phyloP scores from a whole-genome alignment of 2,329 filamentous ascomycete species.

The Neodidymelliopsis sp. region DNA sequence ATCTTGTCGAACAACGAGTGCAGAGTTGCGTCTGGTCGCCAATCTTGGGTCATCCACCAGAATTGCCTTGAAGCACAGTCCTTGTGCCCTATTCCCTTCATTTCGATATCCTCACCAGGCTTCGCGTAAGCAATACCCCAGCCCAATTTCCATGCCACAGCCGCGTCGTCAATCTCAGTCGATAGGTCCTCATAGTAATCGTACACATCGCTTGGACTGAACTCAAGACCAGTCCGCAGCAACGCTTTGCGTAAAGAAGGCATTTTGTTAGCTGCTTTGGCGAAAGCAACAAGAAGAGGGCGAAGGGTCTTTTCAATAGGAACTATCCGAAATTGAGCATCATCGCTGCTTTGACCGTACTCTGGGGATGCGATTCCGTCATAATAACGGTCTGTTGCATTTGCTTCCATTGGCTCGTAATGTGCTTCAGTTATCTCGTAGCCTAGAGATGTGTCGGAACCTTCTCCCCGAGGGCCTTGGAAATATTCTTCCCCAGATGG shows the following conservation, averaged over 20 bases:
- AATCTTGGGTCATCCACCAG: slow-evolving; percentile 15
- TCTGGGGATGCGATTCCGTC: no score
- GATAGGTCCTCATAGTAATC: background rate
- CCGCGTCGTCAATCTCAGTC: background rate
- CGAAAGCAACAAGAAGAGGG: slow-evolving; percentile 23
- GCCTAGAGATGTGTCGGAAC: no score
- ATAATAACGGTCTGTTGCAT: background rate
- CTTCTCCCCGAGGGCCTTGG: slow-evolving; percentile 21
- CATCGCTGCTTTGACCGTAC: no score
- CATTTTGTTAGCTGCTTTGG: slow-evolving; percentile 28
- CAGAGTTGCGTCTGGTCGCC: slow-evolving; percentile 19
- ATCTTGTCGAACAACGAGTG: slow-evolving; percentile 15
- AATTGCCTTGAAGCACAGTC: background rate
- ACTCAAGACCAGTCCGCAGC: slow-evolving; percentile 21
- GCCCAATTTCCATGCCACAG: background rate
- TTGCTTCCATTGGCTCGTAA: background rate
- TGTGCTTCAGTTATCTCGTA: no score
- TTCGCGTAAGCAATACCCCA: slow-evolving; percentile 10
- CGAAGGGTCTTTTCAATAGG: slow-evolving; percentile 17
- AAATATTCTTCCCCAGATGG: slow-evolving; percentile 30
- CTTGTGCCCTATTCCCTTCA: background rate
- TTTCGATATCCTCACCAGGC: background rate
- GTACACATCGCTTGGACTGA: background rate
- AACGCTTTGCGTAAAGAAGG: slow-evolving; percentile 11
- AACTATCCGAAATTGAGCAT: slow-evolving; percentile 10